These are phyloP conservation scores for Samsoniella hepiali DNA, from an alignment of 2,329 filamentous ascomycete genomes.

Conservation along the genomic window DNA sequence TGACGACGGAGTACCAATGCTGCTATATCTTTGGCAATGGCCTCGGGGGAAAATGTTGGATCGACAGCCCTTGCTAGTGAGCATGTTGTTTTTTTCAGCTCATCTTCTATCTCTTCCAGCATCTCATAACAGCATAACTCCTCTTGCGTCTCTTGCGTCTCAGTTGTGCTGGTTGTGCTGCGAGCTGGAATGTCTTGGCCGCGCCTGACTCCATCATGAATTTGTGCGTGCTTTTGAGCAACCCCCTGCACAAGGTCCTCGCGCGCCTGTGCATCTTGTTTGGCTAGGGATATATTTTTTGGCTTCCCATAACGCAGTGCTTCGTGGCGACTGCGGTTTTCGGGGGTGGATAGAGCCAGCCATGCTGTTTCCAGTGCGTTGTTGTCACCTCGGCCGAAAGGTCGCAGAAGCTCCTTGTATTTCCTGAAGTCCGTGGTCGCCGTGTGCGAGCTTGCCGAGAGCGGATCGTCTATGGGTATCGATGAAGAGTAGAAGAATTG, in stretches of 20 bases:
- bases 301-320: constrained; percentile 26
- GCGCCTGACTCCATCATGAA: constrained; percentile 40
- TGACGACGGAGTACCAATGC: constrained; percentile 1
- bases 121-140: constrained; percentile 11
- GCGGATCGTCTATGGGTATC: constrained; percentile 81
- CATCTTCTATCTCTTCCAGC: background rate
- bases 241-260: constrained; percentile 41
- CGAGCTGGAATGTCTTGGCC: constrained; percentile 26
- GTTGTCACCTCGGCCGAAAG: constrained; percentile 78
- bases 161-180: background rate
- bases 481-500: constrained; percentile 86
- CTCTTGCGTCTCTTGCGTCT: background rate
- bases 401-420: constrained; percentile 62
- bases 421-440: constrained; percentile 48
- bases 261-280: constrained; percentile 36
- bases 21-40: constrained; percentile 12
- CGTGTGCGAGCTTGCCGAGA: constrained; percentile 62
- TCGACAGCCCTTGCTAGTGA: constrained; percentile 10
- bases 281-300: constrained; percentile 28
- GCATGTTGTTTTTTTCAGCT: constrained; percentile 8
- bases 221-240: constrained; percentile 45
- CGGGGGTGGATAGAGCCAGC: constrained; percentile 54
- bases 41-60: constrained; percentile 2
- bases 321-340: constrained; percentile 47
- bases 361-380: constrained; percentile 76